Evolutionary conservation across 1,284 basidiomycete genomes (phyloP).

Genomic region (Cryptococcus sp.): DNA sequence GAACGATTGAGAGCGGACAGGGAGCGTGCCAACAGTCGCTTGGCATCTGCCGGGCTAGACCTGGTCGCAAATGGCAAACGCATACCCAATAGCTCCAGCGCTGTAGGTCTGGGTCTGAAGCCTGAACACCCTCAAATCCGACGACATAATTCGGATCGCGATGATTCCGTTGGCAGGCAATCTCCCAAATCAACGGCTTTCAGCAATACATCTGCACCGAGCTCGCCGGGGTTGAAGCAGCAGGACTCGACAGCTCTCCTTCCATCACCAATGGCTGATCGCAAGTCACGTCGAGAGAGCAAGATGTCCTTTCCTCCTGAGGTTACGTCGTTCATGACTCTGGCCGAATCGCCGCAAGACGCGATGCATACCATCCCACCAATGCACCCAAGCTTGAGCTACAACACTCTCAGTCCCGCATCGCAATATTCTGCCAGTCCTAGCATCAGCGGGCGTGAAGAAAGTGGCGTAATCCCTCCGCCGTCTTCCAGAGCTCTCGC

Average conservation of each 20-base stretch:
- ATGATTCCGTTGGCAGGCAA: constrained; percentile 18
- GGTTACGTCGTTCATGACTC: constrained; percentile 45
- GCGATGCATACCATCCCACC: constrained; percentile 15
- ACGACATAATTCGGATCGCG: constrained; percentile 43
- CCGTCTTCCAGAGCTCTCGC: constrained; percentile 26
- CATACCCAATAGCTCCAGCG: constrained; percentile 40
- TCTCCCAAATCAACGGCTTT: constrained; percentile 1
- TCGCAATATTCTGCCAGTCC: constrained; percentile 30
- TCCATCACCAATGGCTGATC: constrained; percentile 43
- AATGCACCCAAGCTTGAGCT: constrained; percentile 19
- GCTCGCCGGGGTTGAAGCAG: constrained; percentile 13
- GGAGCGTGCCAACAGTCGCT: constrained; percentile 57
- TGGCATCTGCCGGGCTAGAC: constrained; percentile 39
- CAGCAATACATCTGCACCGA: constrained; percentile 12
- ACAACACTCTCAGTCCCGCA: constrained; percentile 26
- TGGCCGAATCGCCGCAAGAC: constrained; percentile 39
- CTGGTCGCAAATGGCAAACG: constrained; percentile 28
- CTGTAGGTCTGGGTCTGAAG: constrained; percentile 33
- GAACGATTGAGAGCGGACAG: constrained; percentile 77
- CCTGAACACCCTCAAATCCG: constrained; percentile 26
- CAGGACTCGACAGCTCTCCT: constrained; percentile 24
- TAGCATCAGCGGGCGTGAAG: constrained; percentile 10
- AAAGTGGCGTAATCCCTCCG: constrained; percentile 14
- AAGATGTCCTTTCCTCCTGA: constrained; percentile 48
- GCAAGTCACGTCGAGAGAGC: constrained; percentile 39